These are phyloP conservation scores for Musa beccarii DNA, from an alignment of 176 grass and related monocot species.

Conservation along the genomic window DNA sequence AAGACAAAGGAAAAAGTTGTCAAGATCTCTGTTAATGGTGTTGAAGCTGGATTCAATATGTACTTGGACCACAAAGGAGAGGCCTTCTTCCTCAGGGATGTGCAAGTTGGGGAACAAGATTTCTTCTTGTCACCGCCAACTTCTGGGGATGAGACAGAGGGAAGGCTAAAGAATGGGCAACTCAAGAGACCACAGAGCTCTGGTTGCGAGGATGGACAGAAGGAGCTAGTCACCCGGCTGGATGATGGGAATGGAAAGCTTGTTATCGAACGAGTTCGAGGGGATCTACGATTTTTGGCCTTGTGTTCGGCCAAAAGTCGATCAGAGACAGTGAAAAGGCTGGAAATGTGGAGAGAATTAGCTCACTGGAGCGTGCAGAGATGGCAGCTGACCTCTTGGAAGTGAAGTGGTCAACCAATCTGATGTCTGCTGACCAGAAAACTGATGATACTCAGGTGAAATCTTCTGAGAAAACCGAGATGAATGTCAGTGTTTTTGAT, in stretches of 20 bases:
- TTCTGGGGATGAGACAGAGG: constrained; percentile 46
- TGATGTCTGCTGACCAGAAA: constrained; percentile 24
- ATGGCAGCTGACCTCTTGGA: constrained; percentile 84
- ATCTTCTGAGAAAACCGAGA: constrained; percentile 23
- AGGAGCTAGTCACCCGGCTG: constrained; percentile 10
- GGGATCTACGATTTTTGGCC: constrained; percentile 36
- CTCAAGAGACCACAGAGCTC: constrained; percentile 36
- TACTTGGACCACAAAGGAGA: constrained; percentile 68
- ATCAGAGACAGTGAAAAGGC: constrained; percentile 19
- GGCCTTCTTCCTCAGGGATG: constrained; percentile 57
- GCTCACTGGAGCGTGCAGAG: constrained; percentile 73
- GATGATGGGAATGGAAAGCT: constrained; percentile 37
- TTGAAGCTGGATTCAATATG: constrained; percentile 67
- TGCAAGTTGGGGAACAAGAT: constrained; percentile 27
- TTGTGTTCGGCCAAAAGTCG: constrained; percentile 70
- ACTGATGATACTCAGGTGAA: constrained; percentile 21
- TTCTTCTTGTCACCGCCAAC: constrained; percentile 40
- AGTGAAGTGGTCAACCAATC: constrained; percentile 72
- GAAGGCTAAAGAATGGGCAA: constrained; percentile 16
- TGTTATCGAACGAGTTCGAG: constrained; percentile 27
- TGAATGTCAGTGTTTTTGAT: constrained; percentile 11
- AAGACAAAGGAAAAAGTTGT: constrained; percentile 80
- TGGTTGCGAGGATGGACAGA: constrained; percentile 26
- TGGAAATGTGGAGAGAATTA: constrained; percentile 41
- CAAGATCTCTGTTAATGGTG: constrained; percentile 63